Evolutionary conservation across 306 rosid genomes (phyloP).

Genomic region (Vachellia pachyceras): DNA sequence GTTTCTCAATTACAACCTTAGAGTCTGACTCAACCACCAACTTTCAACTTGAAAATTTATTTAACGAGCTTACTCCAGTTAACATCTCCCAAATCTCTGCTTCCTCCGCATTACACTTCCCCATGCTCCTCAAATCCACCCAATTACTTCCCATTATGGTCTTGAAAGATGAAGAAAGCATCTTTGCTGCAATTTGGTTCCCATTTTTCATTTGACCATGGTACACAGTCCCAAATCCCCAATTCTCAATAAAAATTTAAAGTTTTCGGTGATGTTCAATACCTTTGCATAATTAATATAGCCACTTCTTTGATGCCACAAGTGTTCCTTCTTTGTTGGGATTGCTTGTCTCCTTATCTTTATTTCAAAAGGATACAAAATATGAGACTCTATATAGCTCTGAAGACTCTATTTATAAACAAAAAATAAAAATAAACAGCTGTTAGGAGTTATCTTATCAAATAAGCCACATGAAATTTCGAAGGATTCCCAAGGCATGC

Average conservation of each 20-base stretch:
- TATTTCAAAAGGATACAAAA: slow-evolving; percentile 18
- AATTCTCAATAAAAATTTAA: slow-evolving; percentile 57
- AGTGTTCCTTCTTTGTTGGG: slow-evolving; percentile 37
- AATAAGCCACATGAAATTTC: neutral
- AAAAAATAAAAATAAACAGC: neutral
- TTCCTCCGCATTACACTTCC: no score
- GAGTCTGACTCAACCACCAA: no score
- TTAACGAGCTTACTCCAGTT: no score
- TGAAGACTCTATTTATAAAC: no score
- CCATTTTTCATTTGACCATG: slow-evolving; percentile 60
- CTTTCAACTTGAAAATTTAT: no score
- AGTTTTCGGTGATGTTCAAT: slow-evolving; percentile 60
- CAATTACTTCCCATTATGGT: no score
- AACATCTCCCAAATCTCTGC: no score
- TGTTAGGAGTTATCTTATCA: slow-evolving; percentile 19
- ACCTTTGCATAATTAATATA: slow-evolving; percentile 52
- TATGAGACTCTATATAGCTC: neutral
- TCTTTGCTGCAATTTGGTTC: slow-evolving; percentile 54
- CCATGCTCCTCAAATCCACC: no score
- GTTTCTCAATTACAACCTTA: no score
- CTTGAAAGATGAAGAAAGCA: no score
- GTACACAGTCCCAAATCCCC: slow-evolving; percentile 72
- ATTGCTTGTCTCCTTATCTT: slow-evolving; percentile 40
- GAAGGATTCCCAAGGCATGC: no score
- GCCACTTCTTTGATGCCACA: slow-evolving; percentile 63